Conservation (phyloP, 768 basidiomycete species). For the Crucibulum laeve region DNA sequence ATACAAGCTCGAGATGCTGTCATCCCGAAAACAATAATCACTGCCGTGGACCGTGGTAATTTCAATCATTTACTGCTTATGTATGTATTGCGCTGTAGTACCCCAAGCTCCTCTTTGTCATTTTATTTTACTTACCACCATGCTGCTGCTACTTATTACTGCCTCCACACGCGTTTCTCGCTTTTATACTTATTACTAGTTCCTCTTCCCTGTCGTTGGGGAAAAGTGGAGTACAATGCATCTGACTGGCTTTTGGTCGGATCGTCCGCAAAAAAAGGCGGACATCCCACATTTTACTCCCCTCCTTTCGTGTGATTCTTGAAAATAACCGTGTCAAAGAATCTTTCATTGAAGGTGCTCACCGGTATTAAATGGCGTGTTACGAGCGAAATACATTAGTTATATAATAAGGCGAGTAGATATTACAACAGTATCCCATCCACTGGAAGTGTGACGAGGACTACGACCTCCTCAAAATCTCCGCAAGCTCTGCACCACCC, state of each 20-base stretch:
- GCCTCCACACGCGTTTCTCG: background rate
- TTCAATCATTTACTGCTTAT: slow-evolving; percentile 6
- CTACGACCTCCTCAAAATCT: slow-evolving; percentile 10
- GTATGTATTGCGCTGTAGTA: slow-evolving; percentile 23
- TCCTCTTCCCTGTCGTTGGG: background rate
- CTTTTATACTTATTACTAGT: background rate
- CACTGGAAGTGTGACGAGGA: too few species aligned
- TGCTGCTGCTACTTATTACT: slow-evolving; percentile 1
- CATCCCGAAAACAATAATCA: background rate
- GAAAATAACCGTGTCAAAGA: too few species aligned
- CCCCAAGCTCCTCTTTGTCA: slow-evolving; percentile 3
- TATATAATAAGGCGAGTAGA: background rate
- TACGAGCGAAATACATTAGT: too few species aligned
- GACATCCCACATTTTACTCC: slow-evolving; percentile 2
- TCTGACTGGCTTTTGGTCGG: background rate
- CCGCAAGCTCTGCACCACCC: slow-evolving; percentile 34
- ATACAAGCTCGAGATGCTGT: too few species aligned
- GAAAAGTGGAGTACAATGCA: background rate
- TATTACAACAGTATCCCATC: background rate
- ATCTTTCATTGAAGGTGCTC: too few species aligned
- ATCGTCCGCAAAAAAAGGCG: background rate
- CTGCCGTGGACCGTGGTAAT: background rate
- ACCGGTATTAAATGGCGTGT: too few species aligned
- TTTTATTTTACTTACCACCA: background rate
- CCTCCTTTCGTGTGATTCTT: background rate